Conservation (phyloP, 129 eudicot species). For the Ambrosia artemisiifolia region DNA sequence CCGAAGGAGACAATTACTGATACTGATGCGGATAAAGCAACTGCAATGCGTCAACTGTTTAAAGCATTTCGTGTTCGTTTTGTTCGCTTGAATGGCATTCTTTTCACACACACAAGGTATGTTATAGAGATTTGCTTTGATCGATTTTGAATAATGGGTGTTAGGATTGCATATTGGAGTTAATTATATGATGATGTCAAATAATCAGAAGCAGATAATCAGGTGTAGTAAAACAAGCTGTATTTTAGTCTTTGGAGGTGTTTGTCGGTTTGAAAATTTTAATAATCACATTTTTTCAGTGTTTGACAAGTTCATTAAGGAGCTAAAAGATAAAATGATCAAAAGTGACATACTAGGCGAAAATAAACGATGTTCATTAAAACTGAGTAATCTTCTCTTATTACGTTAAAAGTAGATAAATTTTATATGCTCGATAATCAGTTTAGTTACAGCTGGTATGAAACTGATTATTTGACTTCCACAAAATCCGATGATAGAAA, state of each 20-base stretch:
- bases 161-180: background rate
- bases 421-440: background rate
- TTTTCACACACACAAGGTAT: slow-evolving; percentile 69
- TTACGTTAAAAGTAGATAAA: background rate
- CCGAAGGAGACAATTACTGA: slow-evolving; percentile 30
- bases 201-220: background rate
- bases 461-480: background rate
- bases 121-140: background rate
- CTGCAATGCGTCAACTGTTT: slow-evolving; percentile 25
- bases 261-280: background rate
- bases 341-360: background rate
- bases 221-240: background rate
- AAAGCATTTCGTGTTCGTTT: slow-evolving; percentile 47
- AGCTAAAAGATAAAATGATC: background rate
- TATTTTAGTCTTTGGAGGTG: background rate
- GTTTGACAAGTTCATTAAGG: background rate
- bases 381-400: background rate
- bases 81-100: slow-evolving; percentile 63
- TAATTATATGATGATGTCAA: background rate
- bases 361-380: background rate
- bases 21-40: slow-evolving; percentile 24
- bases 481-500: background rate
- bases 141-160: background rate
- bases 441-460: background rate
- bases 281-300: background rate